phyloP scores from a whole-genome alignment of 768 basidiomycete species.

The Lactarius trivialis region DNA sequence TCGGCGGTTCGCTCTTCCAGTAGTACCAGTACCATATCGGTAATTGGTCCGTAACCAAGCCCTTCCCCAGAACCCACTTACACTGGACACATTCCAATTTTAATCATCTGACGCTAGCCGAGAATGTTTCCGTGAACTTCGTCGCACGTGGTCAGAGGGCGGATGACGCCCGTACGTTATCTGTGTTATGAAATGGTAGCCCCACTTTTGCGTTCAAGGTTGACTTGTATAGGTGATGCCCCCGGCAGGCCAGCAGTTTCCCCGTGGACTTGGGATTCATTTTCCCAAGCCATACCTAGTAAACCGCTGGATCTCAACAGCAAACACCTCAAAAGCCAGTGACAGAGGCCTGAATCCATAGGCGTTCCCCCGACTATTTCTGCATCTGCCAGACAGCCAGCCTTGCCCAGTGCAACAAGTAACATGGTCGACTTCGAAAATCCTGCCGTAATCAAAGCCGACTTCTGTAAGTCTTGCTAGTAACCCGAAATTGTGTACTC shows the following conservation, averaged over 20 bases:
- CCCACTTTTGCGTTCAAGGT: not conserved
- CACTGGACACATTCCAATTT: not conserved
- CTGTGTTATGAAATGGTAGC: not conserved
- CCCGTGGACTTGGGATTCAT: not conserved
- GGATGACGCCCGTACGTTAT: not conserved
- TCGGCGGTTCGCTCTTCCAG: not conserved
- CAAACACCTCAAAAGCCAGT: not conserved
- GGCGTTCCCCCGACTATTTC: not conserved
- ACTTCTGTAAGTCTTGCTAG: not conserved
- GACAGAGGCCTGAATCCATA: not conserved
- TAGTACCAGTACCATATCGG: no score
- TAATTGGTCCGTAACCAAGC: not conserved
- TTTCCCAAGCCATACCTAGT: not conserved
- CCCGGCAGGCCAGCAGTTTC: not conserved
- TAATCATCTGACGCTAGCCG: not conserved
- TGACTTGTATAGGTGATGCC: not conserved
- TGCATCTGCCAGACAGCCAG: not conserved
- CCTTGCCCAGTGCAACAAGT: not conserved
- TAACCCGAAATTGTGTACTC: not conserved
- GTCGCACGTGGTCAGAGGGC: not conserved
- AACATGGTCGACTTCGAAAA: constrained; percentile 4
- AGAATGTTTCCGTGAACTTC: not conserved
- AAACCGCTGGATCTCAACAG: not conserved
- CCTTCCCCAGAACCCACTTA: no score
- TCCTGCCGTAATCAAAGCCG: not conserved